A percentile compares a stretch with the other conserved stretches of the same genome.
These are phyloP conservation scores for Carex cristatella DNA, from an alignment of 176 grass and related monocot genomes.

Conservation along the genomic window DNA sequence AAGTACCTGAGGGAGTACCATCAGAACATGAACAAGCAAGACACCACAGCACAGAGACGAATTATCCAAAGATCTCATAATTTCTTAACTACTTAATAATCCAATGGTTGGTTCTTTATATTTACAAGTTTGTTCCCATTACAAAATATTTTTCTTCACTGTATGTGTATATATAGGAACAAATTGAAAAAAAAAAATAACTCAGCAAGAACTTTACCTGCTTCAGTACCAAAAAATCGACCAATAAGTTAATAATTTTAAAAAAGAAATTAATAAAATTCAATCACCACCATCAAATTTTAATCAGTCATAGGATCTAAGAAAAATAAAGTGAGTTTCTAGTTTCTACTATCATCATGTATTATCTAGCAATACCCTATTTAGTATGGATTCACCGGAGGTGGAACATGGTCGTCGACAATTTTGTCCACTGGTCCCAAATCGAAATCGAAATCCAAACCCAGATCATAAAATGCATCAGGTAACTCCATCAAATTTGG, in stretches of 20 bases:
- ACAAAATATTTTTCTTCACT: background rate
- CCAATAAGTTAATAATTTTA: background rate
- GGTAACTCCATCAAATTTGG: slow-evolving; percentile 10
- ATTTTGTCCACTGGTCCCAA: background rate
- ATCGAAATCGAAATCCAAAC: slow-evolving; percentile 17
- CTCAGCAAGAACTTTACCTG: background rate
- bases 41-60: background rate
- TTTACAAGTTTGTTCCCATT: background rate
- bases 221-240: background rate
- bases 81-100: background rate
- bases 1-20: background rate
- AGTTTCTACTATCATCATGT: background rate
- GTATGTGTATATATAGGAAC: background rate
- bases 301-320: background rate
- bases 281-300: slow-evolving; percentile 20
- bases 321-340: background rate
- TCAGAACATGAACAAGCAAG: background rate
- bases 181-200: slow-evolving; percentile 7
- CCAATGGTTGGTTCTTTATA: background rate
- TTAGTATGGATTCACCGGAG: background rate
- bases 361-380: background rate
- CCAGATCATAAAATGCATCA: slow-evolving; percentile 18
- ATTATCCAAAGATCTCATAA: background rate
- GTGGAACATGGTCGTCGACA: background rate
- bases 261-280: background rate